A percentile compares a stretch with the other conserved stretches of the same genome.
Conservation (phyloP, 2,329 filamentous ascomycete genomes). For the Akanthomyces dipterigenus region DNA sequence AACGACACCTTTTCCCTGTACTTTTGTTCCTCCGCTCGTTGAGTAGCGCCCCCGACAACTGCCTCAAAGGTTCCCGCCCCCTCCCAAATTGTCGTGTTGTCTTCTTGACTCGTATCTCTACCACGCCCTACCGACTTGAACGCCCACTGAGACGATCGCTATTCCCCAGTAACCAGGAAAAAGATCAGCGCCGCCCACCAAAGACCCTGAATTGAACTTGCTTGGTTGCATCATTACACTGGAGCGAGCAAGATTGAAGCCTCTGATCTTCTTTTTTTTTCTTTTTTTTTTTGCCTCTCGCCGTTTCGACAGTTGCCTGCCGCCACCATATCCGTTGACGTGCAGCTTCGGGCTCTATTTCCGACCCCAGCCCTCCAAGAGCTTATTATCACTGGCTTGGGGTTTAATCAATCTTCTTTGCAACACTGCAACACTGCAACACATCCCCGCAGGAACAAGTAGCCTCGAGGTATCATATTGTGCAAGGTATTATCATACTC, state of each 20-base stretch:
- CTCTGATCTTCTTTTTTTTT: not conserved
- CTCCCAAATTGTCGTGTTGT: not conserved
- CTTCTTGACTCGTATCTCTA: not conserved
- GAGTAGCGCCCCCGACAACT: not conserved
- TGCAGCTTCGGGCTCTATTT: slow-evolving; percentile 2
- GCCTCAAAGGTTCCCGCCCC: not conserved
- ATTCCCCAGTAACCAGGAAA: not conserved
- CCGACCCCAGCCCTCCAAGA: not conserved
- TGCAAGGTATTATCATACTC: not conserved
- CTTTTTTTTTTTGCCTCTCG: not conserved
- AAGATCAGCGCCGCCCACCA: slow-evolving; percentile 8
- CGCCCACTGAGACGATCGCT: slow-evolving; percentile 9
- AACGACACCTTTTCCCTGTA: not conserved
- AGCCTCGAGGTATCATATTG: not conserved
- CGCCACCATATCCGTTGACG: not conserved
- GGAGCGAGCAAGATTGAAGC: not conserved
- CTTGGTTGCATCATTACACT: not conserved
- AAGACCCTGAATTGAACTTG: slow-evolving; percentile 6
- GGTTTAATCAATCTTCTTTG: not conserved
- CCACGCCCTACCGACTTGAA: not conserved
- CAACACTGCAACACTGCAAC: not conserved
- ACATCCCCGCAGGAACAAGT: not conserved
- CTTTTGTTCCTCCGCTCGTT: not conserved
- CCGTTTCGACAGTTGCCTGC: not conserved
- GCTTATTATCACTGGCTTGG: not conserved